Evolutionary conservation across 2,329 filamentous ascomycete genomes (phyloP).

Genomic region (Aspergillaceae sp.): DNA sequence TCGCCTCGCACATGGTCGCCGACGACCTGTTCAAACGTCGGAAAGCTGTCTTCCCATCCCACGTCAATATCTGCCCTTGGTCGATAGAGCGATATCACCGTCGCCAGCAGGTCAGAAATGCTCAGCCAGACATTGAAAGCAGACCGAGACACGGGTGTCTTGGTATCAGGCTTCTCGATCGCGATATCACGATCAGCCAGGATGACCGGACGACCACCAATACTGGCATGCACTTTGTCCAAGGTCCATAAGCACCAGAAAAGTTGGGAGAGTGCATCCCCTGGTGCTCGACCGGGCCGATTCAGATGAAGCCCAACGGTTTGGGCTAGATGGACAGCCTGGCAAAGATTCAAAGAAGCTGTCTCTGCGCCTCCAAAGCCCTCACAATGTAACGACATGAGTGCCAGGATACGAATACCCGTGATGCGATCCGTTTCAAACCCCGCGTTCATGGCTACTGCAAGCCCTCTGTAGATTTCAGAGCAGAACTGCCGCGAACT

Average conservation of each 20-base stretch:
- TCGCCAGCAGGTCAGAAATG: constrained; percentile 30
- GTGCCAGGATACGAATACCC: constrained; percentile 29
- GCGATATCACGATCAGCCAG: constrained; percentile 34
- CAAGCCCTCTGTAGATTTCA: constrained; percentile 29
- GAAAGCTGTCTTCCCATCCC: constrained; percentile 33
- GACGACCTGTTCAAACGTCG: constrained; percentile 28
- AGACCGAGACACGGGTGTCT: constrained; percentile 7
- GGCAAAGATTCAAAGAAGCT: constrained; percentile 32
- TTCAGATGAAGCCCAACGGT: constrained; percentile 33
- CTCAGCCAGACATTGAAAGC: constrained; percentile 32
- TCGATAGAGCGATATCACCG: constrained; percentile 33
- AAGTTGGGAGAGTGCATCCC: constrained; percentile 22
- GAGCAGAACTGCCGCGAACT: constrained; percentile 31
- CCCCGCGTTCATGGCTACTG: constrained; percentile 29
- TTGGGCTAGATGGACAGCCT: constrained; percentile 35
- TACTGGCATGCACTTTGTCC: constrained; percentile 35
- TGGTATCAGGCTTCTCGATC: constrained; percentile 20
- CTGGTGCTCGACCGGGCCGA: constrained; percentile 22
- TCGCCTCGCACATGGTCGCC: constrained; percentile 17
- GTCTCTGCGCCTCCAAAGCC: constrained; percentile 33
- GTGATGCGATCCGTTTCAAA: constrained; percentile 30
- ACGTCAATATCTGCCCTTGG: constrained; percentile 25
- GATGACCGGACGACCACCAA: constrained; percentile 33
- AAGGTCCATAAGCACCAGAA: constrained; percentile 37
- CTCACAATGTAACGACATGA: constrained; percentile 36